phyloP scores from a whole-genome alignment of 805 yeast species.

The Ogataea trehaloabstinens region DNA sequence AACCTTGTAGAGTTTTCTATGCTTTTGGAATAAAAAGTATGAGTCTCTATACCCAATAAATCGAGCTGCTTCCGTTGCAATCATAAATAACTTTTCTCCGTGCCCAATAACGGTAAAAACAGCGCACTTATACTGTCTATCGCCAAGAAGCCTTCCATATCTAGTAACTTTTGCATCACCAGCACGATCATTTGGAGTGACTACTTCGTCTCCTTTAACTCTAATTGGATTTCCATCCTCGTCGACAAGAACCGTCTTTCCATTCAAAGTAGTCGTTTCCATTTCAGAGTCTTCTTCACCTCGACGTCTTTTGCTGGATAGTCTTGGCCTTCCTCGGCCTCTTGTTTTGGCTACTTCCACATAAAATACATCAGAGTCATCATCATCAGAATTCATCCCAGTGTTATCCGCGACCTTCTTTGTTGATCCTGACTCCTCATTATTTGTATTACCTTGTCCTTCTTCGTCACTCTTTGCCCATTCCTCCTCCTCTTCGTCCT shows the following conservation, averaged over 20 bases:
- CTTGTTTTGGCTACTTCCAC: constrained; percentile 22
- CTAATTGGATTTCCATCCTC: constrained; percentile 66
- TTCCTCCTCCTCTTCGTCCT: constrained; percentile 22
- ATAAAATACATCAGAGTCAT: constrained; percentile 20
- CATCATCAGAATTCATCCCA: constrained; percentile 11
- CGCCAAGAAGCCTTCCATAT: constrained; percentile 67
- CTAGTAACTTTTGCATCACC: constrained; percentile 74
- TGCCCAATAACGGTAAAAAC: constrained; percentile 62
- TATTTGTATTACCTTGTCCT: constrained; percentile 18
- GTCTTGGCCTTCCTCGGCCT: constrained; percentile 32
- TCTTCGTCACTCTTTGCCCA: constrained; percentile 16
- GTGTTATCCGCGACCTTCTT: constrained; percentile 18
- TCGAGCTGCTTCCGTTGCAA: constrained; percentile 94
- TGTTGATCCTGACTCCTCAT: too few relatives aligned
- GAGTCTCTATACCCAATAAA: constrained; percentile 93
- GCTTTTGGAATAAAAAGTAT: constrained; percentile 83
- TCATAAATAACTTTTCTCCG: constrained; percentile 79
- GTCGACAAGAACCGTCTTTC: constrained; percentile 36
- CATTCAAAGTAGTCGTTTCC: constrained; percentile 33
- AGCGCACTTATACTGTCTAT: constrained; percentile 69
- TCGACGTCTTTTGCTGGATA: constrained; percentile 24
- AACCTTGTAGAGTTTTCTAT: constrained; percentile 69
- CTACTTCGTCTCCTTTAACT: constrained; percentile 73
- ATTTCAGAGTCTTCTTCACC: constrained; percentile 24
- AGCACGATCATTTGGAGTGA: constrained; percentile 68